Conservation (phyloP, 345 rosid genomes). For the Aquilaria sinensis region DNA sequence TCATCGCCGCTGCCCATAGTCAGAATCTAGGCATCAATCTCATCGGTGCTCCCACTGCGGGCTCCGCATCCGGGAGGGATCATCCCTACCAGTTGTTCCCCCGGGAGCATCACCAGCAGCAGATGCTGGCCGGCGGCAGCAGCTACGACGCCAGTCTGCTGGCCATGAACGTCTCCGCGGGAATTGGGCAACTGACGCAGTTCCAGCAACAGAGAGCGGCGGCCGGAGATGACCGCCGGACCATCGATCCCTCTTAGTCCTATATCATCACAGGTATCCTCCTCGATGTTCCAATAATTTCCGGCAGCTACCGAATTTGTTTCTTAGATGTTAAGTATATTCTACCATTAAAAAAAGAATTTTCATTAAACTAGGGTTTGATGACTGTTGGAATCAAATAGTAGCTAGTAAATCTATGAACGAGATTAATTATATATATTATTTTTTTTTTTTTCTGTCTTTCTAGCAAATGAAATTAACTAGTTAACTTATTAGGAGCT, state of each 20-base stretch:
- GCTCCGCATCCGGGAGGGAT: constrained; percentile 29
- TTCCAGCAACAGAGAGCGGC: constrained; percentile 82
- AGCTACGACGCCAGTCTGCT: constrained; percentile 59
- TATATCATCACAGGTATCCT: constrained; percentile 13
- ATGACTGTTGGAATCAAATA: too few relatives aligned
- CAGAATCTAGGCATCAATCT: constrained; percentile 65
- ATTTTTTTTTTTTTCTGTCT: too few relatives aligned
- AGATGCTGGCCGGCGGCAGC: constrained; percentile 52
- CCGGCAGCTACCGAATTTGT: not conserved
- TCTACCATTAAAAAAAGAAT: not conserved
- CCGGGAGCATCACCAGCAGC: constrained; percentile 51
- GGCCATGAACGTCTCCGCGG: constrained; percentile 55
- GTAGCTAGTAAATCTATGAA: too few relatives aligned
- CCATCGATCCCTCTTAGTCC: constrained; percentile 71
- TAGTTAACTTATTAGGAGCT: too few relatives aligned
- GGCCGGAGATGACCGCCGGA: constrained; percentile 67
- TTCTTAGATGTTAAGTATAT: not conserved
- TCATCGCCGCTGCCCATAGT: constrained; percentile 48
- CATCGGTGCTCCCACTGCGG: constrained; percentile 31
- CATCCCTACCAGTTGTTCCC: constrained; percentile 64
- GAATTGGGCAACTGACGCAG: constrained; percentile 70
- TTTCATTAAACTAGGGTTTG: not conserved
- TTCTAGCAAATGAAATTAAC: too few relatives aligned
- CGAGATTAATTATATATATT: too few relatives aligned
- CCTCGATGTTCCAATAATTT: not conserved